Conservation (phyloP, 257 asterid species). For the Striga asiatica region DNA sequence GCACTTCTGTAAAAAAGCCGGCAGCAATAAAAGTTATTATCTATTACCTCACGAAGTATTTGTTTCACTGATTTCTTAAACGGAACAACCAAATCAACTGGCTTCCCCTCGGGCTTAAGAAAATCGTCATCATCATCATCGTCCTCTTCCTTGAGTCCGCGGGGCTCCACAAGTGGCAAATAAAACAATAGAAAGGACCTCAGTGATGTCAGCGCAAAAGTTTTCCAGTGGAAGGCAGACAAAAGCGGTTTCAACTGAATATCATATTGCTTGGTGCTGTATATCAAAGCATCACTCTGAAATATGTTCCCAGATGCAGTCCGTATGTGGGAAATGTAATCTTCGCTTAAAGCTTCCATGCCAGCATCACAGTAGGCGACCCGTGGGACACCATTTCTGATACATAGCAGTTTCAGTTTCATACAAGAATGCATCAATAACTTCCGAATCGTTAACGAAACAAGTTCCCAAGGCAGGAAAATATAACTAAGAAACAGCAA, state of each 20-base stretch:
- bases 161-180: slow-evolving; percentile 87
- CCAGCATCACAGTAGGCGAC: slow-evolving; percentile 73
- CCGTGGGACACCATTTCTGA: slow-evolving; percentile 33
- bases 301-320: slow-evolving; percentile 30
- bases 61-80: slow-evolving; percentile 85
- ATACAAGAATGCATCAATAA: neutral
- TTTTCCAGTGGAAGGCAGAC: slow-evolving; percentile 86
- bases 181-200: slow-evolving; percentile 69
- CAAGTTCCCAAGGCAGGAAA: too few relatives aligned
- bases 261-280: slow-evolving; percentile 47
- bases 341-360: slow-evolving; percentile 29
- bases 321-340: slow-evolving; percentile 25
- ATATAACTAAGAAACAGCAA: too few relatives aligned
- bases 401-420: slow-evolving; percentile 18
- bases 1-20: neutral
- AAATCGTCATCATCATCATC: slow-evolving; percentile 72
- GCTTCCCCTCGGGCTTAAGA: slow-evolving; percentile 39
- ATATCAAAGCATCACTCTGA: slow-evolving; percentile 23
- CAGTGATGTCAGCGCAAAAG: slow-evolving; percentile 54
- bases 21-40: neutral
- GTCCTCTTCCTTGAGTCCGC: slow-evolving; percentile 44
- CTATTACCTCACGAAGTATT: slow-evolving; percentile 65
- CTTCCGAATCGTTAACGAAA: too few relatives aligned
- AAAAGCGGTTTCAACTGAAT: slow-evolving; percentile 61
- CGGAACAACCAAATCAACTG: slow-evolving; percentile 58